phyloP scores from a whole-genome alignment of 257 asterid genomes.

The Nemophila menziesii region DNA sequence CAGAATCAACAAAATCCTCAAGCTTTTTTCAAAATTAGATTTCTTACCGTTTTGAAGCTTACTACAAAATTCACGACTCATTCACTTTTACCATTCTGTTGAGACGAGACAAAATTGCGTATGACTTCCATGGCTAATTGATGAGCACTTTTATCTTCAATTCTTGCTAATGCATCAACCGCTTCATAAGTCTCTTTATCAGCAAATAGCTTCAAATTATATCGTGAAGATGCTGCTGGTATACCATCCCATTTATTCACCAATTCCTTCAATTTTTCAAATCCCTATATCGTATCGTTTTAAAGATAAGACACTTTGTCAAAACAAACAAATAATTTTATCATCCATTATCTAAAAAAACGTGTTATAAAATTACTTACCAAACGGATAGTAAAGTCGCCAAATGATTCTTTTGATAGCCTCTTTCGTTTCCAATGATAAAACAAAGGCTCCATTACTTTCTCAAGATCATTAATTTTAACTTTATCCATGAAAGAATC shows the following conservation, averaged over 20 bases:
- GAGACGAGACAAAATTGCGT: conserved; percentile 62
- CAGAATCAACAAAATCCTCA: conserved; percentile 9
- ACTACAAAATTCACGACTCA: background rate
- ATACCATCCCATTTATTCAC: conserved; percentile 76
- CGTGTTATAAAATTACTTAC: conserved; percentile 20
- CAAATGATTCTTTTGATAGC: conserved; percentile 68
- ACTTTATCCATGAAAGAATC: conserved; percentile 68
- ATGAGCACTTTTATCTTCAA: conserved; percentile 7
- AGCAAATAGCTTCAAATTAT: conserved; percentile 54
- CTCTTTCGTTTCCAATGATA: conserved; percentile 83
- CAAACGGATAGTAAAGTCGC: conserved; percentile 76
- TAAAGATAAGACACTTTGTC: too few species aligned
- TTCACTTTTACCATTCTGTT: conserved; percentile 44
- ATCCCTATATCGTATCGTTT: conserved; percentile 40
- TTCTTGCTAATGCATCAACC: conserved; percentile 44
- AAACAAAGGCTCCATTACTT: conserved; percentile 82
- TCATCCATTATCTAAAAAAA: background rate
- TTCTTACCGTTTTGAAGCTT: background rate
- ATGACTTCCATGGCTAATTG: conserved; percentile 58
- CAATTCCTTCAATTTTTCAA: conserved; percentile 59
- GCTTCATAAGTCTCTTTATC: conserved; percentile 66
- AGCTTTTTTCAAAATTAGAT: conserved; percentile 6
- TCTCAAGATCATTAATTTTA: conserved; percentile 83
- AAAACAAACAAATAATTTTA: too few species aligned
- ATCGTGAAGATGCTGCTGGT: conserved; percentile 42